phyloP scores from a whole-genome alignment of 1,139 yeast genomes.

The Scheffersomyces segobiensis region DNA sequence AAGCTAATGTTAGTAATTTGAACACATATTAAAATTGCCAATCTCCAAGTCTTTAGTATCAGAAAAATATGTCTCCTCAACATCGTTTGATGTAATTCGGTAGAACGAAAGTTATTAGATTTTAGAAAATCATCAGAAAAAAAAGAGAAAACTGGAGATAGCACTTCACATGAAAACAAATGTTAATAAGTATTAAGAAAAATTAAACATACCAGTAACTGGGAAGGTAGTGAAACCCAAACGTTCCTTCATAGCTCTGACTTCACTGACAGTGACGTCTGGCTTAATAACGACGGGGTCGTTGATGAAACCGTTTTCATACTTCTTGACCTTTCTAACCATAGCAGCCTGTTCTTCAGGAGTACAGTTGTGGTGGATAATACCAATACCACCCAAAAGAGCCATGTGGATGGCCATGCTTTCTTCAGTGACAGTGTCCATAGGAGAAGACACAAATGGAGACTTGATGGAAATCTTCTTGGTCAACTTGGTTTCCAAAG shows the following conservation, averaged over 20 bases:
- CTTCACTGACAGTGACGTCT: conserved; percentile 74
- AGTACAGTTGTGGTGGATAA: conserved; percentile 95
- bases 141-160: conserved; percentile 5
- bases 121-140: conserved; percentile 61
- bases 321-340: conserved; percentile 96
- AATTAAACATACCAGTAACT: conserved; percentile 87
- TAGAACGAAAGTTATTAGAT: conserved; percentile 97
- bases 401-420: conserved; percentile 99
- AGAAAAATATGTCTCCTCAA: conserved; percentile 72
- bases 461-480: conserved; percentile 88
- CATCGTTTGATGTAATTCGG: conserved; percentile 98
- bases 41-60: conserved; percentile 19
- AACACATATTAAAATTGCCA: not conserved
- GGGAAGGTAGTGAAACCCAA: conserved; percentile 98
- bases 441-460: conserved; percentile 97
- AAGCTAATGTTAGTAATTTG: conserved; percentile 8
- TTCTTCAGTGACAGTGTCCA: conserved; percentile 98
- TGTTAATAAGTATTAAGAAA: not conserved
- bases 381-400: conserved; percentile 97
- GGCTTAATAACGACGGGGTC: conserved; percentile 90
- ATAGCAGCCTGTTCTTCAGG: conserved; percentile 97
- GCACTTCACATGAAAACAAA: conserved; percentile 5
- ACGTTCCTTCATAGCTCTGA: conserved; percentile 64
- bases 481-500: conserved; percentile 82
- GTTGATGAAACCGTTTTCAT: conserved; percentile 95